A percentile compares a stretch with the other conserved stretches of the same genome.
These are phyloP conservation scores for Hapsidospora chrysogenum DNA, from an alignment of 495 filamentous ascomycete species.

Conservation along the genomic window DNA sequence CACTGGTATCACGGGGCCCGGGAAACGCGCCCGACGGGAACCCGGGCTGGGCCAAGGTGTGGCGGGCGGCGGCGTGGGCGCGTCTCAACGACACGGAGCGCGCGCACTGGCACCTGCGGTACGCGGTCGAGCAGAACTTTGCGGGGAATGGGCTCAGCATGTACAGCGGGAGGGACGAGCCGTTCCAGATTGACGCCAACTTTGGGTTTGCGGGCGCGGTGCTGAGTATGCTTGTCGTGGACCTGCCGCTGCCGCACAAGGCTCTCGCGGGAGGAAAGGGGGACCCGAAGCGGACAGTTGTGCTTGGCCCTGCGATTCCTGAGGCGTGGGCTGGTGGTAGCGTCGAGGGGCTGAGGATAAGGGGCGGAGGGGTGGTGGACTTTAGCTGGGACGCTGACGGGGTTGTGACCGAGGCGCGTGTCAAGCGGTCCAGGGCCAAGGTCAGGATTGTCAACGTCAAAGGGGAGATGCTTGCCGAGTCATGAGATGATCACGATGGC, in stretches of 20 bases:
- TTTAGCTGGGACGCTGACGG: constrained; percentile 21
- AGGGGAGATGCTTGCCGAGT: too few relatives aligned
- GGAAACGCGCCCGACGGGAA: constrained; percentile 27
- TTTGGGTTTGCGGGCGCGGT: constrained; percentile 31
- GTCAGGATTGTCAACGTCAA: too few relatives aligned
- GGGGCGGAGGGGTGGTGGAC: constrained; percentile 20
- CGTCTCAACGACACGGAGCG: constrained; percentile 25
- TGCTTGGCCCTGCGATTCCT: constrained; percentile 1
- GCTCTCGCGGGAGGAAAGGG: too few relatives aligned
- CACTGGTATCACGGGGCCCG: constrained; percentile 10
- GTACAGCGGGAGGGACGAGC: constrained; percentile 14
- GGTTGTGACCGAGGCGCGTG: too few relatives aligned
- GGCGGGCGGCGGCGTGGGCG: constrained; percentile 36
- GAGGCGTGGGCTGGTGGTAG: constrained; percentile 5
- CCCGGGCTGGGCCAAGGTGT: constrained; percentile 38
- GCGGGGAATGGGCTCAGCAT: constrained; percentile 28
- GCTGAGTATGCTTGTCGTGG: constrained; percentile 26
- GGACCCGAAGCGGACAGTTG: background rate
- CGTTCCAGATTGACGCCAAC: constrained; percentile 41
- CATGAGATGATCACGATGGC: too few relatives aligned
- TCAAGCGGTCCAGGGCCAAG: too few relatives aligned
- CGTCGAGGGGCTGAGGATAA: constrained; percentile 18
- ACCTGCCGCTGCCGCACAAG: too few relatives aligned
- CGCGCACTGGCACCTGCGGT: constrained; percentile 9
- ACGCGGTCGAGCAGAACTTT: constrained; percentile 31